Base-by-base conservation (phyloP, 2,329 filamentous ascomycete species). In the Alternaria novae-zelandiae region DNA sequence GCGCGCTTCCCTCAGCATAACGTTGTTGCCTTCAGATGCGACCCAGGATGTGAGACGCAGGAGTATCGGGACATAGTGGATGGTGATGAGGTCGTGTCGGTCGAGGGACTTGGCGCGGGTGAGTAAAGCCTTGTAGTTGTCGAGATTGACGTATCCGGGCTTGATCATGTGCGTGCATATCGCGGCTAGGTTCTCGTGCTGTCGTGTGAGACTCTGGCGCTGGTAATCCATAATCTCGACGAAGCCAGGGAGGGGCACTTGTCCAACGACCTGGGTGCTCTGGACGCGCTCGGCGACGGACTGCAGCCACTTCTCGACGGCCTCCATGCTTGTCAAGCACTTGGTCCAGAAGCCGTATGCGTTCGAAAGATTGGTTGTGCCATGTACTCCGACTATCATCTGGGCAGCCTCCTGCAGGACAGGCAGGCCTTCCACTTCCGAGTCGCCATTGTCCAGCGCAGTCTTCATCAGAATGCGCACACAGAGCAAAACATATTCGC, bases 151-250 rank as follows among this genome's bases (percentile, higher is more conserved):
- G 70, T 91, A 90, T 57, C 89, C 88, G 68, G 89, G 90, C 72
- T 94, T 93, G 65, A 97, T 87, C 58, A 96, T 87, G 64, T 91
- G 89, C 65, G 89, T 90, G 55, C 96, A 82, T 57, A 97, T 91
- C n/a, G 93, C 87, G 12, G 91, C 90, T 15, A 99, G 83, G 15
- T 91, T 88, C 77, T 99, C 95, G 76, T 99, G 96, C 79, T 99
- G 95, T 74, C 93, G 90, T 21, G 91, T 88, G 55, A 99, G 85
- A 74, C 93, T 96, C 69, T 88, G 83, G 47, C 91, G 89, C 72
- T 97, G 92, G 73, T 92, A 92, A 70, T 94, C 90, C 65, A 97
- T 87, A 4, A 90, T 91, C 75, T 97, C 92, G 69, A 90, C 85
- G 60, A 90, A 85, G 68, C 94, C 91, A 10, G 86, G 85, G 47